Base-by-base conservation (phyloP, 768 basidiomycete genomes). In the Agrocybe pediades region DNA sequence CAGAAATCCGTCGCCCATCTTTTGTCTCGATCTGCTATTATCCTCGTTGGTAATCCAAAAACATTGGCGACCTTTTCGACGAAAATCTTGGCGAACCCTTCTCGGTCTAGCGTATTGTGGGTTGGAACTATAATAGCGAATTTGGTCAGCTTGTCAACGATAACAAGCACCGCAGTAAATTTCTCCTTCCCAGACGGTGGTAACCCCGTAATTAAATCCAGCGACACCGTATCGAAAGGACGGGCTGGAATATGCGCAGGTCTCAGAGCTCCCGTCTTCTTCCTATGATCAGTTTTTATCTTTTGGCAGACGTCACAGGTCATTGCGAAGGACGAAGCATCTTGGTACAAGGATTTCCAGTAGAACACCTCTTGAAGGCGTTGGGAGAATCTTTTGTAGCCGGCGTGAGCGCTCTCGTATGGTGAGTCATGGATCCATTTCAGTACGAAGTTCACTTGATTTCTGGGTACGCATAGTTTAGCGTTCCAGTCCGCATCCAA, bases 341-440 rank as follows among this genome's bases (percentile, higher is more conserved):
- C 59, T 24, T 56, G 11, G 1, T 61, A 63, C 71, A 73, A 71
- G 24, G 44, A 6, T 0, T 67, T 67, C 72, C 72, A 74, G 39
- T 69, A 74, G 49, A 63, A 74, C 0, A 21, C 43, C 1, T 40
- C 11, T 6, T 58, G 46, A 1, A 72, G 33, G 1, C 61, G 55
- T 41, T 66, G 63, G 47, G 66, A 67, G 0, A 56, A 60, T 23
- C 63, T 62, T 36, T 58, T 53, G 41, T 62, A 68, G 5, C 71
- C 70, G 5, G 48, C 57, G 46, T 74, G 72, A 2, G 70, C 69
- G 1, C 53, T 52, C 51, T 70, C 65, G 0, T 54, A 49, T 0
- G 64, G 44, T 3, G 36, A 33, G 40, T 70, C 46, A 51, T 72
- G 68, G 5, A 57, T 41, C n/a, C 69, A 64, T 9, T 51, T 49